Evolutionary conservation across 805 yeast species (phyloP), one percentile per base, ranked within the genome.

Genomic region (Ogataea populi-albae): DNA sequence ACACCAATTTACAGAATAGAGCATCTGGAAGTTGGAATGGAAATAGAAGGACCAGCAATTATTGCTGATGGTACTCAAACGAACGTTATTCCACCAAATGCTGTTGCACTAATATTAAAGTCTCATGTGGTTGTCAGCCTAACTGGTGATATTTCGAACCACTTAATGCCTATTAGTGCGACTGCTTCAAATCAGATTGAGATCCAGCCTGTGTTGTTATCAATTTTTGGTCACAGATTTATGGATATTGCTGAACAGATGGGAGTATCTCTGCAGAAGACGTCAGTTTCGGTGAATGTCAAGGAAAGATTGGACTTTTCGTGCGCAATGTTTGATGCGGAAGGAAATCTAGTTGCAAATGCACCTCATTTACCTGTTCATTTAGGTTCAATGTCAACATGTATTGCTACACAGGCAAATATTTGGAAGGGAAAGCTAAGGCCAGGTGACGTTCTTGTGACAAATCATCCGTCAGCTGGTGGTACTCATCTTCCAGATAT

Each of bases 181-280:
- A 27, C 23, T 10, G 17, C 17, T 6, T 30, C 28, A n/a, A 28
- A 17, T 17, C 58, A 47, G 5, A 45, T 55, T 15, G 50, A 47
- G 17, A 62, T 81, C 23, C 88, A 85, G 48, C 91, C 93, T 1
- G 74, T 86, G 22, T 64, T 79, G 45, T 59, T 86, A 24, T 82
- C 93, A 0, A 81, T 86, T 17, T 86, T 85, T 60, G 81, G 86
- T 22, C 87, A 85, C 57, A 66, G 94, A 41, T 86, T 86, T 57
- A 85, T 86, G 89, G 86, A 86, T 44, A 85, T 86, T 56, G 95
- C 95, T 6, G 94, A 86, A 49, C 89, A 83, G 54, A 86, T 86
- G 95, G 91, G 94, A 24, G 74, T 73, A 23, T 81, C 88, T 4
- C 65, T 86, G 37, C 83, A 84, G 45, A 81, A 82, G 59, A 86